A percentile compares a stretch with the other conserved stretches of the same genome.
These are phyloP conservation scores for Penicillium bialowiezense DNA, from an alignment of 495 filamentous ascomycete genomes.

Conservation along the genomic window DNA sequence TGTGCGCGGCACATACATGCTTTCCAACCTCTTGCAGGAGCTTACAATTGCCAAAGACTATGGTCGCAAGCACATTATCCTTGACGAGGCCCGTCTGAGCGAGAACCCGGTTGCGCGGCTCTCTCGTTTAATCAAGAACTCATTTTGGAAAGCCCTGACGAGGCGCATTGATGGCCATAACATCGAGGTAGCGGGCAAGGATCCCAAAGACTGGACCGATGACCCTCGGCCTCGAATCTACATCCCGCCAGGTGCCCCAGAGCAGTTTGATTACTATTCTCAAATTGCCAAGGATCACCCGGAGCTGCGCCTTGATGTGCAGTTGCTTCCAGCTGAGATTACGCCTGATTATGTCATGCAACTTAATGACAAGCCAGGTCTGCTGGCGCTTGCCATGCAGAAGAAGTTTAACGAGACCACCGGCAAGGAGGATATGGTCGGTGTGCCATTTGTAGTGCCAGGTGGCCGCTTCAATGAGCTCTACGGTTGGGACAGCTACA, in stretches of 20 bases:
- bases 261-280: slow-evolving; percentile 85
- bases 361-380: slow-evolving; percentile 80
- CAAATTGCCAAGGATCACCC: slow-evolving; percentile 71
- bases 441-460: slow-evolving; percentile 91
- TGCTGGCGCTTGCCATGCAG: slow-evolving; percentile 89
- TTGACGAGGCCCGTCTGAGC: slow-evolving; percentile 82
- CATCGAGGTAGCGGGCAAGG: slow-evolving; percentile 78
- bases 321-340: slow-evolving; percentile 64
- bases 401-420: slow-evolving; percentile 61
- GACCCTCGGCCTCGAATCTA: slow-evolving; percentile 92
- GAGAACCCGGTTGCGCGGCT: slow-evolving; percentile 91
- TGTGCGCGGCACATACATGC: slow-evolving; percentile 90
- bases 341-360: slow-evolving; percentile 70
- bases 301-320: slow-evolving; percentile 82
- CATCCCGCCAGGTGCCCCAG: slow-evolving; percentile 75
- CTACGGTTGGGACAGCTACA: slow-evolving; percentile 97
- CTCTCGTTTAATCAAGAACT: slow-evolving; percentile 75
- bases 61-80: slow-evolving; percentile 76
- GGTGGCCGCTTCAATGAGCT: slow-evolving; percentile 96
- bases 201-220: slow-evolving; percentile 88
- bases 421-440: slow-evolving; percentile 62
- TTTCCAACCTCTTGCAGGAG: slow-evolving; percentile 93
- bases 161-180: slow-evolving; percentile 83
- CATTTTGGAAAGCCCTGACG: slow-evolving; percentile 88
- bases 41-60: slow-evolving; percentile 84